phyloP scores from a whole-genome alignment of 805 yeast species.

The Wickerhamomyces bovis region DNA sequence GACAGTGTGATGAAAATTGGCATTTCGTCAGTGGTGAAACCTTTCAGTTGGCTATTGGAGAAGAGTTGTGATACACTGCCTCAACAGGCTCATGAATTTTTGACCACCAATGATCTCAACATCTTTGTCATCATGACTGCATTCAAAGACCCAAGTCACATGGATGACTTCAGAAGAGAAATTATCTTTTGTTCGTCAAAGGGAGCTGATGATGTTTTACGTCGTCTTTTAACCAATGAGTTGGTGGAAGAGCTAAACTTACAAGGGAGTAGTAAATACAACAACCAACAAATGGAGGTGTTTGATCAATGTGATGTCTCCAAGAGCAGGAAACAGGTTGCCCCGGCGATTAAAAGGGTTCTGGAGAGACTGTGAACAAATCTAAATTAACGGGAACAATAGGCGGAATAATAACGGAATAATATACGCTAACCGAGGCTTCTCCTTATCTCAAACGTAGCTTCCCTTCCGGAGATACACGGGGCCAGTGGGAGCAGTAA shows the following conservation, averaged over 20 bases:
- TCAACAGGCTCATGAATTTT: conserved; percentile 29
- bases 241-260: background rate
- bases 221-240: background rate
- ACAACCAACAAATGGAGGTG: background rate
- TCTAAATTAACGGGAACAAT: background rate
- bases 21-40: conserved; percentile 67
- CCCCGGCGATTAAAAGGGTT: conserved; percentile 4
- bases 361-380: background rate
- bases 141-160: conserved; percentile 13
- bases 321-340: conserved; percentile 6
- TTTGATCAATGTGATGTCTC: background rate
- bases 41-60: conserved; percentile 38
- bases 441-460: too few species aligned
- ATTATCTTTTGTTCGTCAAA: conserved; percentile 22
- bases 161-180: conserved; percentile 36
- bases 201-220: background rate
- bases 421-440: too few species aligned
- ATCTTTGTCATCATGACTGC: conserved; percentile 45
- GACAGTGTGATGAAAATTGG: conserved; percentile 44
- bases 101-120: conserved; percentile 3
- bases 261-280: background rate
- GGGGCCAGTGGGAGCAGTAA: too few species aligned
- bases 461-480: too few species aligned
- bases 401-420: too few species aligned
- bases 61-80: conserved; percentile 20